A percentile compares a stretch with the other conserved stretches of the same genome.
phyloP scores from a whole-genome alignment of 352 stramenopile species.

The Stephanocyclus meneghinianus region DNA sequence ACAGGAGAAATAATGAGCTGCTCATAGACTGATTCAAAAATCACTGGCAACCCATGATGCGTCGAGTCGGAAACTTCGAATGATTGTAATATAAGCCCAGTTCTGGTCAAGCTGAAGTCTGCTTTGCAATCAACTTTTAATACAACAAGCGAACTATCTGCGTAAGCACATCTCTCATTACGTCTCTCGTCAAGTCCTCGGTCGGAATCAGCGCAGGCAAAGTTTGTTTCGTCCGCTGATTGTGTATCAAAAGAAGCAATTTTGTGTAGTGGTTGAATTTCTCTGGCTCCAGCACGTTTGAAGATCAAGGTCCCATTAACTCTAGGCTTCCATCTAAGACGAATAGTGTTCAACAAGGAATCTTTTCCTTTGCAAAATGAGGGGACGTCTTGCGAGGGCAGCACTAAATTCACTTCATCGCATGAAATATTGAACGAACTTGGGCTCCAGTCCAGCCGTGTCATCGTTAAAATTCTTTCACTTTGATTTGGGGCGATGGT shows the following conservation, averaged over 20 bases:
- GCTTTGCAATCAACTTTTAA: slow-evolving; percentile 5
- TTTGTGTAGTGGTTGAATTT: no score
- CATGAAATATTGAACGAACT: not conserved
- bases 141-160: not conserved
- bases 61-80: not conserved
- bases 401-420: not conserved
- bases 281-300: not conserved
- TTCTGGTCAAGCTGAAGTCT: slow-evolving; percentile 4
- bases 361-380: not conserved
- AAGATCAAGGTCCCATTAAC: not conserved
- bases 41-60: not conserved
- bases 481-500: not conserved
- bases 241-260: no score
- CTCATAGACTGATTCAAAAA: not conserved
- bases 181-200: no score
- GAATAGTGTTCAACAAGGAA: not conserved
- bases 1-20: slow-evolving; percentile 8
- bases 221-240: no score
- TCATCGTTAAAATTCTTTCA: not conserved
- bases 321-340: slow-evolving; percentile 4
- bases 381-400: slow-evolving; percentile 9
- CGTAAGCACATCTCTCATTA: not conserved
- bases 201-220: no score
- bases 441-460: no score
- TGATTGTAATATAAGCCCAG: not conserved